These are phyloP conservation scores for Moesziomyces sp. DNA, from an alignment of 1,284 basidiomycete species.

Conservation along the genomic window DNA sequence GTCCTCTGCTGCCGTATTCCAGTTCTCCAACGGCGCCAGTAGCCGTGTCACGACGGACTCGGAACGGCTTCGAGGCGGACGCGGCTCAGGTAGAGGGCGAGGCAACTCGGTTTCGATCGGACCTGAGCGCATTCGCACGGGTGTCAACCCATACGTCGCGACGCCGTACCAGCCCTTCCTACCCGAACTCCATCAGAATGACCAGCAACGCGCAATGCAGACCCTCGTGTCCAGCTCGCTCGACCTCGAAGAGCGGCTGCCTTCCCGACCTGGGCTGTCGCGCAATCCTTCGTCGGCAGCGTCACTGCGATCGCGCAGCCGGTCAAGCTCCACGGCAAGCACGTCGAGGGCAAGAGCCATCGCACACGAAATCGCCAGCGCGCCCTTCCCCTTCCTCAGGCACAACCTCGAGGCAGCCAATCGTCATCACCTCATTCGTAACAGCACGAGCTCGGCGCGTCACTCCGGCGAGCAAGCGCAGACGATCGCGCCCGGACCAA, in stretches of 20 bases:
- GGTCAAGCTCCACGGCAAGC: conserved; percentile 26
- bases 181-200: conserved; percentile 22
- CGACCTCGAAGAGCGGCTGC: conserved; percentile 21
- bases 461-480: neutral
- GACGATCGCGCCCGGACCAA: conserved; percentile 1
- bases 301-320: conserved; percentile 9
- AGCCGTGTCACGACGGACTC: conserved; percentile 21
- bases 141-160: conserved; percentile 7
- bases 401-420: conserved; percentile 29
- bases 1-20: conserved; percentile 23
- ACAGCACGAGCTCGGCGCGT: neutral
- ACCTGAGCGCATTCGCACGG: conserved; percentile 11
- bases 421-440: conserved; percentile 14
- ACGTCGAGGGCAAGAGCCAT: conserved; percentile 39
- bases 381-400: conserved; percentile 39
- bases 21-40: conserved; percentile 23
- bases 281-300: conserved; percentile 25
- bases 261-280: conserved; percentile 11
- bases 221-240: conserved; percentile 28
- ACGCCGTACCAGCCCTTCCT: conserved; percentile 38
- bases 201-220: conserved; percentile 21
- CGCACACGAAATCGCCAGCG: conserved; percentile 34
- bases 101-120: conserved; percentile 20
- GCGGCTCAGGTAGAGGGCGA: conserved; percentile 13
- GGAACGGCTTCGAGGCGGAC: conserved; percentile 14